Conservation (phyloP, 1,139 yeast genomes). For the Torulaspora globosa region DNA sequence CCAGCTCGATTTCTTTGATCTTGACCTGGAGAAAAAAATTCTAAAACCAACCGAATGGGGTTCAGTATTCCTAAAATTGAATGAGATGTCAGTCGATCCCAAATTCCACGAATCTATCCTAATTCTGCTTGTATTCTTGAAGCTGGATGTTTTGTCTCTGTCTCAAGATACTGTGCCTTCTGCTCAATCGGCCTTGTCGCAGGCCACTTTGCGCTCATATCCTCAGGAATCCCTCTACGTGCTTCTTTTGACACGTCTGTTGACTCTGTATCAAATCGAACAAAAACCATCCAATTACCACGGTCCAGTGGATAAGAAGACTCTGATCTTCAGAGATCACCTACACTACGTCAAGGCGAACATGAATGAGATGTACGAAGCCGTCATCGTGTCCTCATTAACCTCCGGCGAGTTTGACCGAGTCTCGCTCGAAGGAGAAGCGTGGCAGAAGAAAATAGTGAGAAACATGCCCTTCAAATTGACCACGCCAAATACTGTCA, state of each 20-base stretch:
- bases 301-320: conserved; percentile 65
- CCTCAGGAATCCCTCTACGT: conserved; percentile 40
- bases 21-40: conserved; percentile 37
- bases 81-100: conserved; percentile 35
- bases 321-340: conserved; percentile 65
- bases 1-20: conserved; percentile 52
- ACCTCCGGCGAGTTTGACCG: conserved; percentile 51
- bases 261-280: conserved; percentile 51
- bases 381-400: conserved; percentile 49
- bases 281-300: conserved; percentile 57
- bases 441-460: conserved; percentile 56
- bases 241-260: conserved; percentile 53
- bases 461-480: conserved; percentile 55
- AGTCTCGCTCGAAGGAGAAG: conserved; percentile 38
- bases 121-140: conserved; percentile 46
- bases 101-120: conserved; percentile 41
- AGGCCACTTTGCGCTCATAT: conserved; percentile 34
- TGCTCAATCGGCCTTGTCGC: conserved; percentile 33
- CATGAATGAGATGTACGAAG: conserved; percentile 55
- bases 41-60: conserved; percentile 55
- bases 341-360: conserved; percentile 50
- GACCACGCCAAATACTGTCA: conserved; percentile 33
- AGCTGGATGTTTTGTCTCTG: conserved; percentile 40
- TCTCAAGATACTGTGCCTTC: conserved; percentile 35
- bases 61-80: conserved; percentile 41